phyloP scores from a whole-genome alignment of 2,329 filamentous ascomycete genomes.

The Paecilomyces sp. region DNA sequence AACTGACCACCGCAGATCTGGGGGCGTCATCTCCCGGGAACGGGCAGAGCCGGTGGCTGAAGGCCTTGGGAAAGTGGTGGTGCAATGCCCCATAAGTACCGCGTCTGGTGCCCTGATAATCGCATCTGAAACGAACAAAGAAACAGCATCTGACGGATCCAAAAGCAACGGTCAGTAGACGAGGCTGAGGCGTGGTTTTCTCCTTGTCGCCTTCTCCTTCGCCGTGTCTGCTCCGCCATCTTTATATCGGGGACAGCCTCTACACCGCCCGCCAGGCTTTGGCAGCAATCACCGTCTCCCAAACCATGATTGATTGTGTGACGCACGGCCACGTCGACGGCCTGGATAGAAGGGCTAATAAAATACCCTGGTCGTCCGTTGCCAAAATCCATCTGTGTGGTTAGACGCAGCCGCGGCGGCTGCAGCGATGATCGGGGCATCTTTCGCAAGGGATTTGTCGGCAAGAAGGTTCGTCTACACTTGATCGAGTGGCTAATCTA shows the following conservation, averaged over 20 bases:
- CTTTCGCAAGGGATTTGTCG: background rate
- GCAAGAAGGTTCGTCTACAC: background rate
- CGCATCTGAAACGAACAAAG: background rate
- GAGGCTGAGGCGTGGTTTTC: background rate
- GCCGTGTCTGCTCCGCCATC: background rate
- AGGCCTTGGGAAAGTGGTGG: background rate
- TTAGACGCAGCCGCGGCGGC: slow-evolving; percentile 5
- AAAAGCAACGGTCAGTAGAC: background rate
- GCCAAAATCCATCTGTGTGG: background rate
- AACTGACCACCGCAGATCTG: background rate
- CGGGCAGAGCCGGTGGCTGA: background rate
- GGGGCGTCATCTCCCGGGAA: background rate
- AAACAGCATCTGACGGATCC: background rate
- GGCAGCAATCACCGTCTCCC: background rate
- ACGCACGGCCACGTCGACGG: background rate
- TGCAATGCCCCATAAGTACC: background rate
- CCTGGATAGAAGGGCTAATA: background rate
- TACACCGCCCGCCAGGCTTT: background rate
- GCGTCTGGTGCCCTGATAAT: background rate
- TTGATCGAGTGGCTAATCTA: background rate
- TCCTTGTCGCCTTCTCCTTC: background rate
- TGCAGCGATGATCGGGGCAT: background rate
- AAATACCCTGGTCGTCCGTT: background rate
- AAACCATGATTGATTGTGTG: background rate
- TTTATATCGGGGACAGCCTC: background rate